These are phyloP conservation scores for Cucumis sativus DNA, from an alignment of 306 rosid species.

Conservation along the genomic window Cucumber_9930_V3 NC_026658.2:26162501-26163000, in stretches of 20 bases:
- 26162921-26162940: conserved; percentile 96
- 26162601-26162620: neutral
- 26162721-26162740: neutral
- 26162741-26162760: neutral
- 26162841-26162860: conserved; percentile 89
- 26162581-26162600: neutral
- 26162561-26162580: neutral
- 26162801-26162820: neutral
- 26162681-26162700: neutral
- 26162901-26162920: conserved; percentile 96
- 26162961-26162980: neutral
- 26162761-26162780: neutral
- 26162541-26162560: neutral
- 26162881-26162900: conserved; percentile 94
- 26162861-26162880: conserved; percentile 95
- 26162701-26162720: neutral
- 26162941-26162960: conserved; percentile 73
- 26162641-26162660: neutral
- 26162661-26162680: neutral
- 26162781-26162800: neutral
- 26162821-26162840: conserved; percentile 43
- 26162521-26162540: neutral
- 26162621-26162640: neutral
- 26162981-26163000: neutral
- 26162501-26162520: neutral